phyloP scores from a whole-genome alignment of 257 asterid genomes.

The Schizonepeta tenuifolia region DNA sequence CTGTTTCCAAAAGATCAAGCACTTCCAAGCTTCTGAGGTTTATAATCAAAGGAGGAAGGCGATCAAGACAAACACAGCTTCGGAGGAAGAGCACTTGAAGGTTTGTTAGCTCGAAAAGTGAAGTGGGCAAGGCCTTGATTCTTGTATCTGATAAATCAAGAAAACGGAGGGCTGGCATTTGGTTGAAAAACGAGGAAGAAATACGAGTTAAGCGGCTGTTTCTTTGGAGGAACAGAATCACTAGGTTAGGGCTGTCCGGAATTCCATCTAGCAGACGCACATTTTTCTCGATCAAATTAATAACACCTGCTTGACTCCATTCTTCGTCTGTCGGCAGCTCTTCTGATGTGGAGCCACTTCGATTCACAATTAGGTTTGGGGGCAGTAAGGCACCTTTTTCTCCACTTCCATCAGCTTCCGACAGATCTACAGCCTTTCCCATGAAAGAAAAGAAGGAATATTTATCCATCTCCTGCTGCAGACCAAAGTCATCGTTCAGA shows the following conservation, averaged over 20 bases:
- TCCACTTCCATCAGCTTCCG: not conserved
- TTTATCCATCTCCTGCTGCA: not conserved
- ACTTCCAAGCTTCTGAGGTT: conserved; percentile 21
- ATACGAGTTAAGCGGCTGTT: conserved; percentile 3
- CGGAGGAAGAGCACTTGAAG: conserved; percentile 31
- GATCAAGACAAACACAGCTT: conserved; percentile 11
- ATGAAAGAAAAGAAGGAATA: not conserved
- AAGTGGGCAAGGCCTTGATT: conserved; percentile 29
- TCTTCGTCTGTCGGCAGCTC: conserved; percentile 19
- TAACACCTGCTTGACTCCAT: conserved; percentile 12
- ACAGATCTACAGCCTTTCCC: not conserved
- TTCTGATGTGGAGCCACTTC: not conserved
- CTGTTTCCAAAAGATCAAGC: conserved; percentile 9
- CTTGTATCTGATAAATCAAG: conserved; percentile 33
- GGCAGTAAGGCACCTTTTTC: not conserved
- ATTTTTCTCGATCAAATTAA: conserved; percentile 22
- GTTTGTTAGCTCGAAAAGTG: conserved; percentile 16
- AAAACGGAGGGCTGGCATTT: conserved; percentile 23
- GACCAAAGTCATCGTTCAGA: not conserved
- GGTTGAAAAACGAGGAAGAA: conserved; percentile 22
- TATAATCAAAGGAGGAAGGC: conserved; percentile 20
- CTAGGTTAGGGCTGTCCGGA: conserved; percentile 27
- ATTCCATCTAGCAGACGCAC: not conserved
- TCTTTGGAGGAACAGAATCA: conserved; percentile 39
- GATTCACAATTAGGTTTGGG: not conserved